Percentiles rank a stretch among this genome's conserved stretches.
Conservation (phyloP, 164 flowering plant genomes). For the Aristolochia contorta region DNA sequence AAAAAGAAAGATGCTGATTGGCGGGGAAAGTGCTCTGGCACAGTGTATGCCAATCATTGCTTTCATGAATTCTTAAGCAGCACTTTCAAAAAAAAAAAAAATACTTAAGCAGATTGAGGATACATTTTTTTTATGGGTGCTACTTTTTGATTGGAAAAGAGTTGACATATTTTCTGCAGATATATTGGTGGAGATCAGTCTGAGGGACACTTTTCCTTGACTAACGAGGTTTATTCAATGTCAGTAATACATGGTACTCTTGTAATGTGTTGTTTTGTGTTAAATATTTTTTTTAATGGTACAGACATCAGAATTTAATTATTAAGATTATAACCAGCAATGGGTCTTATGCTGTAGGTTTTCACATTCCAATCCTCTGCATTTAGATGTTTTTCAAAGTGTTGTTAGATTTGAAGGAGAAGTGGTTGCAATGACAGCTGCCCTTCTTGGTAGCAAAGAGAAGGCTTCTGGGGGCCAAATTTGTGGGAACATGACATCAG, state of each 20-base stretch:
- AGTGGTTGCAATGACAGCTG: conserved; percentile 96
- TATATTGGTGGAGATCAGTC: conserved; percentile 84
- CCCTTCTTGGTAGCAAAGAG: conserved; percentile 77
- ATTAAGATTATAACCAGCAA: neutral
- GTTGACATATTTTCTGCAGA: conserved; percentile 31
- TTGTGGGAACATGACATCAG: conserved; percentile 99
- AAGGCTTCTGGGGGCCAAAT: conserved; percentile 80
- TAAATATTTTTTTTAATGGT: neutral
- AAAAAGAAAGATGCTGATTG: conserved; percentile 66
- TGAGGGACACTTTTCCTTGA: conserved; percentile 85
- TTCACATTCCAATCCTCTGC: conserved; percentile 96
- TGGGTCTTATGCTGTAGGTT: conserved; percentile 41
- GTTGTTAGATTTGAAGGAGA: conserved; percentile 80
- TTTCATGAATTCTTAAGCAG: neutral
- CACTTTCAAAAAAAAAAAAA: too few species aligned
- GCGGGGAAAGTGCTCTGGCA: conserved; percentile 99
- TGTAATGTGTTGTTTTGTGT: neutral
- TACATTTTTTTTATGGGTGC: too few species aligned
- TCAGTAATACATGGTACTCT: conserved; percentile 43
- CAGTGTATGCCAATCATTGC: conserved; percentile 64
- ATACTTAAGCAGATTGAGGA: too few species aligned
- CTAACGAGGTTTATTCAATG: conserved; percentile 96
- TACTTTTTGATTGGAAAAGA: neutral
- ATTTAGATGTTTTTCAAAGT: conserved; percentile 86
- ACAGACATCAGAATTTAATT: neutral